Evolutionary conservation across 2,329 filamentous ascomycete species (phyloP), one percentile per base, ranked within the genome.

Genomic region (Colletotrichum cordylinicola): DNA sequence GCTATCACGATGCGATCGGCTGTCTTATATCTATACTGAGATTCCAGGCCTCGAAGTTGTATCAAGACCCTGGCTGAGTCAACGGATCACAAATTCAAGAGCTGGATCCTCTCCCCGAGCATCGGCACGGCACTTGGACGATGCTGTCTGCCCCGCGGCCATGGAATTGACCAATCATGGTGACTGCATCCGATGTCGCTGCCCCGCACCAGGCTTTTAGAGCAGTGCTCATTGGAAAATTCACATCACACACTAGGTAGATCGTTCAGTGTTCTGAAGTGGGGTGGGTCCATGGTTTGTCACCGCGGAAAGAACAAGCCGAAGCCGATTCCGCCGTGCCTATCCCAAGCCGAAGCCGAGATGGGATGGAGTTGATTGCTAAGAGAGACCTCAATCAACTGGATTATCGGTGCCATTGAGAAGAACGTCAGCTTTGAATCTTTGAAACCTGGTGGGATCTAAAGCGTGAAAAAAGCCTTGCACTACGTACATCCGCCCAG

Each of bases 11-110:
- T 35, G 43, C 21, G n/a, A 43, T 29, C 27, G 35, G 56, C 58
- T n/a, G 65, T 24, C 48, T 76, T 74, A 74, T 74, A 76, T 52
- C 43, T n/a, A 69, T 24, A 31, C 13, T 37, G 9, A 31, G 21
- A 39, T 16, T 58, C 24, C 33, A n/a, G 18, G 61, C 27, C 21
- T 48, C 29, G 56, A 62, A 62, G 37, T 52, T 58, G 43, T 24
- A 55, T 70, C 56, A 27, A 48, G 12, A 43, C 56, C 67, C 67
- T 43, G 27, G 67, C 56, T 70, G 67, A 70, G 67, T 70, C 67
- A 70, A 62, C 58, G 37, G 58, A 60, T 58, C 55, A 33, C 48
- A 60, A 60, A 68, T 68, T 62, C 67, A 31, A 52, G 67, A 62
- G 52, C 67, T 70, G 67, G 56, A 52, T 33, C 56, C 37, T 58